Evolutionary conservation across 2,329 filamentous ascomycete species (phyloP), one percentile per base, ranked within the genome.

Genomic region (Aaosphaeria pasadenensis): DNA sequence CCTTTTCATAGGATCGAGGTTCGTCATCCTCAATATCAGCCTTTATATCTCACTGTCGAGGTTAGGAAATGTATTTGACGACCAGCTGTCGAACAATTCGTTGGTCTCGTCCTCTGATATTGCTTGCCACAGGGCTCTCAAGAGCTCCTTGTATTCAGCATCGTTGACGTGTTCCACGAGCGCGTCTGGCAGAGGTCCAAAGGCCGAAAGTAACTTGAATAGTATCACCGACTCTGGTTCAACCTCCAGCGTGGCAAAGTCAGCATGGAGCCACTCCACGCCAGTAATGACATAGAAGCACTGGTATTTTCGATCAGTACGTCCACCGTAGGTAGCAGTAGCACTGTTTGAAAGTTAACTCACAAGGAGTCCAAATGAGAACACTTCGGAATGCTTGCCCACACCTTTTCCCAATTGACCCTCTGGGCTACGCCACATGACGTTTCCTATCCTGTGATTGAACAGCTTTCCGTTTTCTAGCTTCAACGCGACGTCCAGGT

Each of bases 361-460:
- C 32, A 51, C 49, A 36, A 51, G 42, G 17, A 54, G 46, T 44
- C 44, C 47, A 43, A 51, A 54, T 13, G 46, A 52, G 43, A 54
- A 51, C 33, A 54, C 51, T 35, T 51, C 43, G 24, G 48, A 48
- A 47, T 39, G 47, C 42, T 50, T 53, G 43, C 48, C 47, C 13
- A 50, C 45, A 31, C 50, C 47, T 33, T 46, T 54, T 45, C 50
- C 47, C 28, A 54, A 38, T 43, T 51, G 44, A 11, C 49, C 49
- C 43, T 53, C 49, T 42, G 45, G 49, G 43, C 48, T 53, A 40
- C 49, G 46, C 51, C 46, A 53, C 46, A 50, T 47, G 35, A 49
- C 43, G 13, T 44, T 31, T 30, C 46, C 32, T 5, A 33, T 4
- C 39, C 4, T 11, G 17, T 11, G 11, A 24, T 41, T 4, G 9